Base-by-base conservation (phyloP, 2,329 filamentous ascomycete genomes). In the Clarireedia paspali region DNA sequence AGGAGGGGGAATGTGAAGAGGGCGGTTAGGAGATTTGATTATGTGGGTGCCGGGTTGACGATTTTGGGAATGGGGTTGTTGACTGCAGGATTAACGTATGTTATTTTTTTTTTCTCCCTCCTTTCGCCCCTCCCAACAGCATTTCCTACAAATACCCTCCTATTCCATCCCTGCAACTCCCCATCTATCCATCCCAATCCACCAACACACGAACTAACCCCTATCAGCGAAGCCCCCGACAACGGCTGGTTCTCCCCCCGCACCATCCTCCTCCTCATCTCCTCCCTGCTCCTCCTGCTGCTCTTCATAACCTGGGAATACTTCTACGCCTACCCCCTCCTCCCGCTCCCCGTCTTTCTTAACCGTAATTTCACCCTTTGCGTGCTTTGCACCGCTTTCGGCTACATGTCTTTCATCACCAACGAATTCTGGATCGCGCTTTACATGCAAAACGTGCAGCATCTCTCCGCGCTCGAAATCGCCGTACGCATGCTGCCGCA, bases 401-500 rank as follows among this genome's bases (percentile, higher is more conserved):
- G 84, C 5, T 84, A 81, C 63, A 80, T 85, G 70, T 77, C 78
- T 5, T 88, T 88, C 63, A 74, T 78, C 1, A 74, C 80, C 5
- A 74, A 78, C 30, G 70, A 76, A 17, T 87, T 88, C 68, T 87
- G 82, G 79, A 70, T 85, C 2, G 75, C 83, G 0, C 76, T 87
- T 6, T 87, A 81, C 67, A 80, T 88, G 71, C 84, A 88, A 67
- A 71, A 80, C 38, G 69, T 84, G 36, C 72, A 77, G 45, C 53
- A 70, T 7, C 73, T 79, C 56, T 75, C 76, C 0, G 75, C 85
- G 0, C 72, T 88, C 2, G 27, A 50, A 7, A 64, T 64, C 38
- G 84, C 84, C 0, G 77, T 85, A 4, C 79, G 81, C 57, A 71
- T 89, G 47, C 74, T 89, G 1, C 85, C 85, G 0, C 83, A 85